These are phyloP conservation scores for Hemisphaericaspora xylofermentans DNA, from an alignment of 1,139 yeast species.

Conservation along the genomic window DNA sequence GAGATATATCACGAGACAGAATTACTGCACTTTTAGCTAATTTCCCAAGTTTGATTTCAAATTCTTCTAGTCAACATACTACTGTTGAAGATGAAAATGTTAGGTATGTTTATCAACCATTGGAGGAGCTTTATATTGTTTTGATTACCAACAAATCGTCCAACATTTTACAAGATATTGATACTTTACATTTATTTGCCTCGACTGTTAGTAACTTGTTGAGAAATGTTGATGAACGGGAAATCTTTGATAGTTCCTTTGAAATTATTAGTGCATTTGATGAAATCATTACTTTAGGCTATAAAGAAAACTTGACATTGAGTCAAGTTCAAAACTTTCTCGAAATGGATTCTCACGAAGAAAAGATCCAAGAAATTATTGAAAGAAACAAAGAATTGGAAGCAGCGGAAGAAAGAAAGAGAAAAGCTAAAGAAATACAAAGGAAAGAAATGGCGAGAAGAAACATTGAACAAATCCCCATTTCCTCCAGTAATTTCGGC, in stretches of 20 bases:
- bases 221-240: constrained; percentile 76
- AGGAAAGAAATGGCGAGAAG: constrained; percentile 77
- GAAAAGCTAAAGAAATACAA: constrained; percentile 93
- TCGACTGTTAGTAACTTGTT: constrained; percentile 77
- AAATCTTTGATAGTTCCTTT: constrained; percentile 80
- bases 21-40: constrained; percentile 84
- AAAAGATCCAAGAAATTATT: constrained; percentile 95
- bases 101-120: constrained; percentile 92
- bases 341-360: constrained; percentile 98
- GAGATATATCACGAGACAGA: constrained; percentile 80
- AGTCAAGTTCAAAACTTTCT: constrained; percentile 85
- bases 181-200: constrained; percentile 82
- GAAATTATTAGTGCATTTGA: constrained; percentile 91
- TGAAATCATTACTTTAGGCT: constrained; percentile 87
- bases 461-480: constrained; percentile 31
- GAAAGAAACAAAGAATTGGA: constrained; percentile 96
- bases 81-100: constrained; percentile 92
- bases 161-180: constrained; percentile 91
- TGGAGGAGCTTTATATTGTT: constrained; percentile 91
- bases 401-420: constrained; percentile 95
- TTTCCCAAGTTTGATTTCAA: constrained; percentile 78
- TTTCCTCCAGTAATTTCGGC: constrained; percentile 13
- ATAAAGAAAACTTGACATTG: constrained; percentile 80
- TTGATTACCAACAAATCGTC: constrained; percentile 89
- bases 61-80: constrained; percentile 79